A percentile compares a stretch with the other conserved stretches of the same genome.
phyloP scores from a whole-genome alignment of 2,329 filamentous ascomycete genomes.

The Cladophialophora immunda region DNA sequence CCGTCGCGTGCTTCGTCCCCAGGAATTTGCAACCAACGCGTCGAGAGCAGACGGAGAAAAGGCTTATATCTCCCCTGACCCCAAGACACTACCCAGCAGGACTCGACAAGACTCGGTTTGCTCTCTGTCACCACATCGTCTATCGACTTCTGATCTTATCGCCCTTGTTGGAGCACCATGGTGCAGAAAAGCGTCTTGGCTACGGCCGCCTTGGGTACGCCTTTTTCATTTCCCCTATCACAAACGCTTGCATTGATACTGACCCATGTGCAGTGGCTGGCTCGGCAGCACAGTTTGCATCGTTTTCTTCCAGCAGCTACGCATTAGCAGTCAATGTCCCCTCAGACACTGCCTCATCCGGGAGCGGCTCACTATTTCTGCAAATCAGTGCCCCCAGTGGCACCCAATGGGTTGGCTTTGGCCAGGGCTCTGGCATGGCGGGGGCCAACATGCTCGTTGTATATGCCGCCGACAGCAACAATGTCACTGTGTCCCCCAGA shows the following conservation, averaged over 20 bases:
- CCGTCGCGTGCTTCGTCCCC: background rate
- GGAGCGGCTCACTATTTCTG: constrained; percentile 65
- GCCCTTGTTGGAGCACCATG: constrained; percentile 26
- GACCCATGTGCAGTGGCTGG: constrained; percentile 38
- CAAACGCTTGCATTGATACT: constrained; percentile 45
- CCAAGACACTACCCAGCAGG: background rate
- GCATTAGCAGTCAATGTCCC: constrained; percentile 62
- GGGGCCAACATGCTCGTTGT: constrained; percentile 68
- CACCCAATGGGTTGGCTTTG: constrained; percentile 64
- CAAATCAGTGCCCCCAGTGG: constrained; percentile 63
- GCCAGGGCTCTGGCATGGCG: constrained; percentile 63
- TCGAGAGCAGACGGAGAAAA: background rate
- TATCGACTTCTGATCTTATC: background rate
- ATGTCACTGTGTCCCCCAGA: constrained; percentile 67
- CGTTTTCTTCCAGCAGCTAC: constrained; percentile 27
- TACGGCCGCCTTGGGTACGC: constrained; percentile 28
- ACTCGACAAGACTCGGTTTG: background rate
- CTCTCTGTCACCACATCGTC: constrained; percentile 1
- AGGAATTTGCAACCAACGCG: background rate
- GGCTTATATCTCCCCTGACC: constrained; percentile 1
- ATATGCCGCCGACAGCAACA: constrained; percentile 63
- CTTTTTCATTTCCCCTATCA: background rate
- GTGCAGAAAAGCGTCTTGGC: constrained; percentile 30
- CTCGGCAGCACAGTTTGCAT: constrained; percentile 38
- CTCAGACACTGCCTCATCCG: constrained; percentile 58